Base-by-base conservation (phyloP, 208 protist genomes). In the Trypanosoma platydactyli region DNA sequence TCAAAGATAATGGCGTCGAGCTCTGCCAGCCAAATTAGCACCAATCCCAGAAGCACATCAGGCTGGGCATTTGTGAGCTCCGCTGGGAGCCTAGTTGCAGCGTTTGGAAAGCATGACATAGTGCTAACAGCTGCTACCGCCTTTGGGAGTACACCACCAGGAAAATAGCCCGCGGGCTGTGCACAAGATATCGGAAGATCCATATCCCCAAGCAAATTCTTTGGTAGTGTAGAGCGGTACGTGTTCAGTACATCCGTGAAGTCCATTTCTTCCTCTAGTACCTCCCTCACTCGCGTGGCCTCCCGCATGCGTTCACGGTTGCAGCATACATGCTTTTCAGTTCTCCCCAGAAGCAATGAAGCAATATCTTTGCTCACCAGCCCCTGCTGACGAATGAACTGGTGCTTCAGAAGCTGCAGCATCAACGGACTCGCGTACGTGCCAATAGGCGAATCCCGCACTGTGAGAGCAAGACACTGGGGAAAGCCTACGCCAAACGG, bases 351-450 rank as follows among this genome's bases (percentile, higher is more conserved):
- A 29, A 94, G 63, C 33, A 94, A 75, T 51, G 81, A 77, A 18
- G 71, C 74, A 18, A 86, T 77, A 30, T 72, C 64, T 18, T 79
- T 50, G 57, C 74, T 88, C 12, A 77, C 77, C 55, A 91, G 71
- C 25, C 89, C 89, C 38, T 88, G 74, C 63, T 91, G 81, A 20
- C 70, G 76, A 41, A 94, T 79, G 52, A 94, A 77, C 54, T 83
- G 83, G 62, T 92, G 84, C 66, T 92, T 91, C 35, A 94, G 69
- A 33, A 92, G 46, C 75, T 94, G 89, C 64, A 94, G 74, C 78
- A 92, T 77, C 44, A 94, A 51, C 46, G 89, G 89, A 20, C 82
- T 83, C 35, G 41, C 66, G 76, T 94, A 94, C 22, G 71, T 67
- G 22, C 88, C 88, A 3, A 94, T 72, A 7, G 82, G 84, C 15